Base-by-base conservation (phyloP, 2,329 filamentous ascomycete genomes). In the Myriangium duriaei region DNA sequence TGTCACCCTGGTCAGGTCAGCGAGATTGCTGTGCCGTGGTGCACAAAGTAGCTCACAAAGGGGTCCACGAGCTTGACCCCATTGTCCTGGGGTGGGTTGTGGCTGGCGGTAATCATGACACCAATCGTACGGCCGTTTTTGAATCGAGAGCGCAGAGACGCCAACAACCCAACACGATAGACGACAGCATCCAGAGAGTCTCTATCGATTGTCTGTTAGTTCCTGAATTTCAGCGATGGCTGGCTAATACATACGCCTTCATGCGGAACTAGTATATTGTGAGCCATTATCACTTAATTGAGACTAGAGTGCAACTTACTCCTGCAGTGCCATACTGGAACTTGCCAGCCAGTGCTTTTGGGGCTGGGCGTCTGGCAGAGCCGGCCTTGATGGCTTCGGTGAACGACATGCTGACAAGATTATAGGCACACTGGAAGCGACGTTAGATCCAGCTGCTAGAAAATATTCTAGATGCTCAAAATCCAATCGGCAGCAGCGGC, bases 21-120 rank as follows among this genome's bases (percentile, higher is more conserved):
- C n/a, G 37, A 59, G 41, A 56, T 42, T 56, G 51, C 39, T 29
- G 17, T 6, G 30, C 12, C 13, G 11, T 21, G 2, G 33, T 11
- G 11, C 17, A 32, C 10, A 11, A 30, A 3, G 12, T n/a, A 37
- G 41, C 42, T 18, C 54, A 77, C 74, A 79, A 93, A 81, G 10
- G 91, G 91, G 60, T 98, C 91, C 46, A 98, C 85, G 49, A 98
- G 76, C 71, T 94, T 94, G 59, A 94, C 81, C 36, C 86, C 86
- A 60, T 94, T 94, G 63, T 94, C 86, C 50, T 76, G 71, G 21
- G 86, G 80, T 12, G 83, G 83, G 63, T 94, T 94, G 69, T 94
- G 86, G 54, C 83, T 92, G 45, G 86, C 86, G 30, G 86, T 94
- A 59, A 94, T 82, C 86, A 94, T 94, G 49, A 98, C 80, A 54